A percentile compares a stretch with the other conserved stretches of the same genome.
phyloP scores from a whole-genome alignment of 805 yeast genomes.

The Wickerhamiella lipophila region DNA sequence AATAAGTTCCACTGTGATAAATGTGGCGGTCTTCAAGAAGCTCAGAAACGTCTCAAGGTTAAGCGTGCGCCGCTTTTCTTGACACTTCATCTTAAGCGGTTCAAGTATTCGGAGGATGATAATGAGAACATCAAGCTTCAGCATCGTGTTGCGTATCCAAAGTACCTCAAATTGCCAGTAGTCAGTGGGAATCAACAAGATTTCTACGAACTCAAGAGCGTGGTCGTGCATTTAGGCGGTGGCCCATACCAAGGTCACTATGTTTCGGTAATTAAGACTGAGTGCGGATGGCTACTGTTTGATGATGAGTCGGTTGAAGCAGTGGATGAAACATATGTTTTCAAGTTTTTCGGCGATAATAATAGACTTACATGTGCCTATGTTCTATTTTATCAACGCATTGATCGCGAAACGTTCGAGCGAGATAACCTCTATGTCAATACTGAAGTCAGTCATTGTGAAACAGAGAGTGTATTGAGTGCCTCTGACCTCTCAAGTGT shows the following conservation, averaged over 20 bases:
- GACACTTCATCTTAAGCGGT: constrained; percentile 78
- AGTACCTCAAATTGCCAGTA: constrained; percentile 49
- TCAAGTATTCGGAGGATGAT: constrained; percentile 75
- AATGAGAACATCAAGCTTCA: constrained; percentile 76
- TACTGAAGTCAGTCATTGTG: constrained; percentile 8
- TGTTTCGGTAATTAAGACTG: constrained; percentile 69
- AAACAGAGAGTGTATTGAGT: constrained; percentile 4
- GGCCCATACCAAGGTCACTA: constrained; percentile 98
- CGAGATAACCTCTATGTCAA: constrained; percentile 11
- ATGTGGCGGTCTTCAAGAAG: constrained; percentile 86
- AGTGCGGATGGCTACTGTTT: constrained; percentile 78
- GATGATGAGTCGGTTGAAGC: constrained; percentile 93
- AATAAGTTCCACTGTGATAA: constrained; percentile 89
- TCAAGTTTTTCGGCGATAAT: constrained; percentile 76
- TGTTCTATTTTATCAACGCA: constrained; percentile 64
- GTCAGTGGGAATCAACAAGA: constrained; percentile 47
- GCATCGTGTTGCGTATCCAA: constrained; percentile 72
- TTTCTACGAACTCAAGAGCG: constrained; percentile 68
- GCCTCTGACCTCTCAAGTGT: constrained; percentile 7
- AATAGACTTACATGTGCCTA: constrained; percentile 87
- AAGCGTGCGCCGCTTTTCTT: constrained; percentile 64
- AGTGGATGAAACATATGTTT: constrained; percentile 70
- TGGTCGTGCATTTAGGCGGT: constrained; percentile 91
- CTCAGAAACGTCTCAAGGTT: constrained; percentile 76
- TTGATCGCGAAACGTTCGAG: constrained; percentile 21